Conservation (phyloP, 495 filamentous ascomycete genomes). For the Diplogelasinospora grovesii region DNA sequence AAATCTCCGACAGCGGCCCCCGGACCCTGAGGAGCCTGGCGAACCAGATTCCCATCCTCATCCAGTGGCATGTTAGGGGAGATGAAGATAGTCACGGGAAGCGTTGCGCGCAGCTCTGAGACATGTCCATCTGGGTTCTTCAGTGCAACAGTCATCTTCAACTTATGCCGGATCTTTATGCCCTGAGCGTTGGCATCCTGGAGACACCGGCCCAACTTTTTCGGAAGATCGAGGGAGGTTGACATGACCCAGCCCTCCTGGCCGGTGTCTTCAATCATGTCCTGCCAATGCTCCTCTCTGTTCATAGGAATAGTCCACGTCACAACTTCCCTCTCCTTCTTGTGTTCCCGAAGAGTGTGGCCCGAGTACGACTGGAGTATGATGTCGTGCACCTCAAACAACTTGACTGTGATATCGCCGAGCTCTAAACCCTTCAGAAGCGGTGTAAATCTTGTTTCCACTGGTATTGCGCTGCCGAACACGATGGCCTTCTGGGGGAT, state of each 20-base stretch:
- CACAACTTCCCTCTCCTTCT: conserved; percentile 54
- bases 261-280: conserved; percentile 63
- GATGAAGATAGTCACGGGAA: conserved; percentile 86
- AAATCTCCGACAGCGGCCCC: conserved; percentile 19
- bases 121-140: conserved; percentile 91
- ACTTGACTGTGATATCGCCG: conserved; percentile 63
- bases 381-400: conserved; percentile 73
- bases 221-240: conserved; percentile 64
- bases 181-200: conserved; percentile 78
- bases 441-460: conserved; percentile 76
- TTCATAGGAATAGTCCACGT: conserved; percentile 56
- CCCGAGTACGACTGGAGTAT: conserved; percentile 43
- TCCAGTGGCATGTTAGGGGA: conserved; percentile 83
- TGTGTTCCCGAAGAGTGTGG: conserved; percentile 50
- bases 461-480: conserved; percentile 73
- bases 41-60: conserved; percentile 65
- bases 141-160: conserved; percentile 78
- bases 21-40: conserved; percentile 40
- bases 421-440: conserved; percentile 81
- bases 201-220: conserved; percentile 67
- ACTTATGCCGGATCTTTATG: conserved; percentile 82
- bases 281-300: conserved; percentile 51
- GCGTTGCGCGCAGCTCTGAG: conserved; percentile 81
- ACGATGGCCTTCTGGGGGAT: conserved; percentile 86
- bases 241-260: conserved; percentile 71